A percentile compares a stretch with the other conserved stretches of the same genome.
Conservation (phyloP, 257 asterid genomes). For the Nicotiana knightiana region DNA sequence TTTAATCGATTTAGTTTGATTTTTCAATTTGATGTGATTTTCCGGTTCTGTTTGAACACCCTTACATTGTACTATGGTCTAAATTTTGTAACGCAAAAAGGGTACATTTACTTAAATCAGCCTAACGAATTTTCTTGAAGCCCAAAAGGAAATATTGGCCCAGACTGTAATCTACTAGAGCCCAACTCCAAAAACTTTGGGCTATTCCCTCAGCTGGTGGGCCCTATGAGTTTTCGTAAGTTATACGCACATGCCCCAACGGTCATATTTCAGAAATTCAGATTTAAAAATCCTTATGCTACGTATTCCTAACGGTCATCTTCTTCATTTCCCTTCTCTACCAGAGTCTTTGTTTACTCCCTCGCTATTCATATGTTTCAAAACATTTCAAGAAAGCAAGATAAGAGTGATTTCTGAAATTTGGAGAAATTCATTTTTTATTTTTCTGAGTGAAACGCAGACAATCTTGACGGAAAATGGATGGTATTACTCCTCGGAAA, state of each 20-base stretch:
- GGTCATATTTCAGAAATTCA: background rate
- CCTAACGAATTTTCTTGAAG: background rate
- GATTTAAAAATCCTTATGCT: background rate
- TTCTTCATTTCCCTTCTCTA: background rate
- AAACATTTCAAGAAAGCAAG: background rate
- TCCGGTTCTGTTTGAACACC: no score
- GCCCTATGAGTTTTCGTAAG: background rate
- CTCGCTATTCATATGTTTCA: background rate
- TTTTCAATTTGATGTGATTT: no score
- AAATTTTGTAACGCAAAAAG: no score
- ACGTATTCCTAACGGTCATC: background rate
- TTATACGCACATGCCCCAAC: background rate
- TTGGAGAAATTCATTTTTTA: no score
- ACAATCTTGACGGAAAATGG: background rate
- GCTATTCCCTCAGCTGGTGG: background rate
- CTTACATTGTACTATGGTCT: no score
- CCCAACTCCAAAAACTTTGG: background rate
- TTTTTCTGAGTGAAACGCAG: no score
- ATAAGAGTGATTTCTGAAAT: background rate
- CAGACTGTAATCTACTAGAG: background rate
- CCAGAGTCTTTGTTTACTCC: background rate
- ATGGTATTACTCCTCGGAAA: no score
- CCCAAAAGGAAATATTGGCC: background rate
- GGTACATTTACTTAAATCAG: no score
- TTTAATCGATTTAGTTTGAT: no score